These are phyloP conservation scores for Kodamaea neixiangensis DNA, from an alignment of 805 yeast species.

Conservation along the genomic window DNA sequence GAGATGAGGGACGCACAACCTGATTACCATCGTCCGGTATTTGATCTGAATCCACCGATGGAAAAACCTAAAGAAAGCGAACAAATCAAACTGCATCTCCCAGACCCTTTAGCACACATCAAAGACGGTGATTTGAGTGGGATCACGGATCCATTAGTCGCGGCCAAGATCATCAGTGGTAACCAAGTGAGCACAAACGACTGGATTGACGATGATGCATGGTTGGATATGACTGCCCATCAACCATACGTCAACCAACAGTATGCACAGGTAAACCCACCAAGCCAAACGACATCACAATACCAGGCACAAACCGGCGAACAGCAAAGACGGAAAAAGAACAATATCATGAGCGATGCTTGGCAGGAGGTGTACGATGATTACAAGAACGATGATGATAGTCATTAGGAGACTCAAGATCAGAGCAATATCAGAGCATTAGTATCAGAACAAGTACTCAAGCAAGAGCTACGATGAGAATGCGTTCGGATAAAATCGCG, in stretches of 20 bases:
- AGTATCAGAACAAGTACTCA: too few relatives aligned
- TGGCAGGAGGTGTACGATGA: conserved; percentile 45
- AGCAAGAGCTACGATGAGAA: too few relatives aligned
- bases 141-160: conserved; percentile 34
- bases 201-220: conserved; percentile 36
- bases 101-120: conserved; percentile 47
- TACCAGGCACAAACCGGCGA: conserved; percentile 7
- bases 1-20: conserved; percentile 6
- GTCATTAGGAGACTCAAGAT: conserved; percentile 13
- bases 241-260: not conserved
- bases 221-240: conserved; percentile 18
- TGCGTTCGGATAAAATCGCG: too few relatives aligned
- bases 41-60: not conserved
- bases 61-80: conserved; percentile 10
- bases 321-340: conserved; percentile 5
- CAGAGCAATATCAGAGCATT: not conserved
- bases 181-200: conserved; percentile 35
- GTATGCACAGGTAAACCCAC: not conserved
- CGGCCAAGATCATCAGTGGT: conserved; percentile 44
- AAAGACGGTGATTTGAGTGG: conserved; percentile 38
- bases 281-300: not conserved
- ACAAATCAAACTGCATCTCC: conserved; percentile 24
- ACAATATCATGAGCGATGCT: conserved; percentile 25
- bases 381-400: conserved; percentile 43
- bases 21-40: not conserved